Evolutionary conservation across 305 asterid genomes (phyloP).

Genomic region (Andrographis paniculata): DNA sequence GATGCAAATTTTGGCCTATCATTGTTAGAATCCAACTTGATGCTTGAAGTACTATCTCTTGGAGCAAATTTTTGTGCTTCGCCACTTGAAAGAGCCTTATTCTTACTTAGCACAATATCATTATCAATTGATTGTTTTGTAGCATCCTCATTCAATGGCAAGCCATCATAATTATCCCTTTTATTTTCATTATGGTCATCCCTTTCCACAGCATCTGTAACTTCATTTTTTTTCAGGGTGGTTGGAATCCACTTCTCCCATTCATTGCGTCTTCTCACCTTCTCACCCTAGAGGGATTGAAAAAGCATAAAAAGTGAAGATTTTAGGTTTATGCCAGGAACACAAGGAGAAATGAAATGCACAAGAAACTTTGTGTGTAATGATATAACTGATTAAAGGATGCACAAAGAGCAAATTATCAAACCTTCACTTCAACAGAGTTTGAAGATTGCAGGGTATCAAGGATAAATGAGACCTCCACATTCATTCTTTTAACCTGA

Average conservation of each 20-base stretch:
- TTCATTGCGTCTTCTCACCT: conserved; percentile 56
- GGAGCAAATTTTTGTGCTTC: conserved; percentile 21
- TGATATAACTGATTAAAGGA: conserved; percentile 3
- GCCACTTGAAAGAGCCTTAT: conserved; percentile 18
- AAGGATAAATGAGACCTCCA: conserved; percentile 59
- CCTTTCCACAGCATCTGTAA: conserved; percentile 21
- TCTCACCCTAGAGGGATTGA: conserved; percentile 34
- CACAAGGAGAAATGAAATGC: conserved; percentile 11
- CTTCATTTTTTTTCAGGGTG: conserved; percentile 21
- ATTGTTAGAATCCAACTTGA: conserved; percentile 19
- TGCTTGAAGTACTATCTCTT: conserved; percentile 23
- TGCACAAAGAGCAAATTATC: conserved; percentile 11
- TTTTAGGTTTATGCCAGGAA: conserved; percentile 4
- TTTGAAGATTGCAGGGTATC: conserved; percentile 71
- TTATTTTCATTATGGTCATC: conserved; percentile 31
- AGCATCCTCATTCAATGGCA: conserved; percentile 20
- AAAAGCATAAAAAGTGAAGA: conserved; percentile 14
- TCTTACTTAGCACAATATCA: conserved; percentile 24
- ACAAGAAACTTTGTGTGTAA: not conserved
- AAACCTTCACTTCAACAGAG: conserved; percentile 82
- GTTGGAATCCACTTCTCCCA: conserved; percentile 67
- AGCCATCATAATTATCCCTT: conserved; percentile 21
- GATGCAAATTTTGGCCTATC: conserved; percentile 9
- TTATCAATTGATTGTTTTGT: conserved; percentile 13
- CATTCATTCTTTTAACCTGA: conserved; percentile 73